A percentile compares a stretch with the other conserved stretches of the same genome.
Conservation (phyloP, 2,329 filamentous ascomycete species). For the Colletotrichum theobromicola region DNA sequence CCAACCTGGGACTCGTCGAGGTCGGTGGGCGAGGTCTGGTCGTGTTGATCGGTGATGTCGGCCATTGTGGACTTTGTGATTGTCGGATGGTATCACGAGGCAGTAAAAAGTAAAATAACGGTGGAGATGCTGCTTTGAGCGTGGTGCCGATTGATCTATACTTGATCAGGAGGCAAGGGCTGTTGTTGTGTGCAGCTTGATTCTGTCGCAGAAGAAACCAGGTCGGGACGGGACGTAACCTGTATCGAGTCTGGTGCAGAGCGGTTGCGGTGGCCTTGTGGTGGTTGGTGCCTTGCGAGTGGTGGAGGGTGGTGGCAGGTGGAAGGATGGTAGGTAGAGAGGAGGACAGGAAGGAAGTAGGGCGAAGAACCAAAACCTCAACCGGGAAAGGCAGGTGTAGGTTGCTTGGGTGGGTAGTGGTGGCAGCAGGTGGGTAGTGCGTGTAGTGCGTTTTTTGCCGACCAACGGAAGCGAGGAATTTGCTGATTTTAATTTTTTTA, state of each 20-base stretch:
- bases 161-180: constrained; percentile 65
- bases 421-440: not conserved
- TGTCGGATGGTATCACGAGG: constrained; percentile 44
- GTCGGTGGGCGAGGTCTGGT: constrained; percentile 76
- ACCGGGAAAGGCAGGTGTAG: not conserved
- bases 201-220: constrained; percentile 58
- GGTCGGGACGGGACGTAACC: constrained; percentile 49
- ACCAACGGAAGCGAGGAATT: constrained; percentile 52
- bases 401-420: not conserved
- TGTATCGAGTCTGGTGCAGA: constrained; percentile 50
- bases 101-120: constrained; percentile 55
- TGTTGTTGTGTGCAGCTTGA: constrained; percentile 41
- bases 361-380: not conserved
- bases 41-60: constrained; percentile 81
- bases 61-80: constrained; percentile 59
- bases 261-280: constrained; percentile 29
- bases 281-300: constrained; percentile 10
- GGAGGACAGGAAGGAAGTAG: not conserved
- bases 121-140: constrained; percentile 71
- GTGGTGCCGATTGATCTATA: constrained; percentile 70
- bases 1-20: constrained; percentile 77
- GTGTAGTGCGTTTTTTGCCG: constrained; percentile 7
- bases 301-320: constrained; percentile 11
- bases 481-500: constrained; percentile 40
- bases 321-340: constrained; percentile 31